Conservation (phyloP, 2,329 filamentous ascomycete species). For the Chalaropsis ovoidea region DNA sequence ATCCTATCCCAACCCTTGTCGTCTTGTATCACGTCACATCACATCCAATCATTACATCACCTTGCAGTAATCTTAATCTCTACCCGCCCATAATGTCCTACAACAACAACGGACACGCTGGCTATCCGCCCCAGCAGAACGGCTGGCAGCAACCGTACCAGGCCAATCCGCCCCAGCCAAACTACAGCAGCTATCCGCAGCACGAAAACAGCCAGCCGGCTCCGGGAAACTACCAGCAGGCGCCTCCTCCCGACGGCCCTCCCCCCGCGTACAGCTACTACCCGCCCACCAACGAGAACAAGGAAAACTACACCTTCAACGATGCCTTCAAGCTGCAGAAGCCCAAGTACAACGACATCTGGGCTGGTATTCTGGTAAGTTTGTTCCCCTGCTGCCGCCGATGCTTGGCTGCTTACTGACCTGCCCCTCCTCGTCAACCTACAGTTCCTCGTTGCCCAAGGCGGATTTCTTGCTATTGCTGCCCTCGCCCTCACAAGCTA, state of each 20-base stretch:
- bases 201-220: conserved; percentile 19
- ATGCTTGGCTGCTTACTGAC: neutral
- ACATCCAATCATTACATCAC: neutral
- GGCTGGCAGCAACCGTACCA: conserved; percentile 31
- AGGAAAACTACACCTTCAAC: conserved; percentile 54
- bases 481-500: conserved; percentile 69
- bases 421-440: neutral
- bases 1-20: neutral
- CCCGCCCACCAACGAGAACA: conserved; percentile 33
- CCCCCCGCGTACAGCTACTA: conserved; percentile 34
- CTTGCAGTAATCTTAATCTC: neutral
- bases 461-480: conserved; percentile 67
- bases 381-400: too few species aligned
- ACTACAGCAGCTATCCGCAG: conserved; percentile 27
- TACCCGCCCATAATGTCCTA: conserved; percentile 16
- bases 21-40: neutral
- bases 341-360: conserved; percentile 84
- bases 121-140: conserved; percentile 26
- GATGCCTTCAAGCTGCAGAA: conserved; percentile 71
- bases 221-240: conserved; percentile 29
- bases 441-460: conserved; percentile 60
- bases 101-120: conserved; percentile 24
- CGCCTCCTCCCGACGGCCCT: conserved; percentile 28
- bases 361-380: conserved; percentile 69
- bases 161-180: conserved; percentile 28